A percentile compares a stretch with the other conserved stretches of the same genome.
Conservation (phyloP, 768 basidiomycete genomes). For the Mycena indigotica region DNA sequence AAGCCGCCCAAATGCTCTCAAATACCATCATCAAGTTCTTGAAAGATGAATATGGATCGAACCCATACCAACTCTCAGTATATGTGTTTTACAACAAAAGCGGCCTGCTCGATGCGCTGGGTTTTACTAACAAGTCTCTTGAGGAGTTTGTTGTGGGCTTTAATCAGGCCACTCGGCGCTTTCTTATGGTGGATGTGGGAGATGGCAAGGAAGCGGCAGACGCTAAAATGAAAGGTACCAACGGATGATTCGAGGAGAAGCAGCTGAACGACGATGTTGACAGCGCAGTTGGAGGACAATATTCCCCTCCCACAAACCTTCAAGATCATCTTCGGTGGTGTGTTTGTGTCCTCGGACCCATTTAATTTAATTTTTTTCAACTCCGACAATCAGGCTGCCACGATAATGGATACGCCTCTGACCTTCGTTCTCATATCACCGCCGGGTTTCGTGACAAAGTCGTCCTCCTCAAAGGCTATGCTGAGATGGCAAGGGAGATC, state of each 20-base stretch:
- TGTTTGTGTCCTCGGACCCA: conserved; percentile 13
- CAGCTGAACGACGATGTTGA: conserved; percentile 12
- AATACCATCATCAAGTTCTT: conserved; percentile 43
- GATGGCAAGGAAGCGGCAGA: conserved; percentile 74
- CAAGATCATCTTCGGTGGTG: conserved; percentile 69
- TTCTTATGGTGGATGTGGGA: conserved; percentile 72
- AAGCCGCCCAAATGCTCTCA: conserved; percentile 53
- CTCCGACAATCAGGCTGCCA: conserved; percentile 55
- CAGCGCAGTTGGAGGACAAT: conserved; percentile 61
- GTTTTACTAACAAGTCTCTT: conserved; percentile 45
- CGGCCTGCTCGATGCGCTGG: conserved; percentile 50
- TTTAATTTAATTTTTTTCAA: background rate
- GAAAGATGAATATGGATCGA: conserved; percentile 33
- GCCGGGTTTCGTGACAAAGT: conserved; percentile 66
- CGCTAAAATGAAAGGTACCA: conserved; percentile 71
- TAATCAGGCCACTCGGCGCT: conserved; percentile 68
- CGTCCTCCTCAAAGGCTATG: conserved; percentile 63
- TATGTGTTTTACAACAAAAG: conserved; percentile 67
- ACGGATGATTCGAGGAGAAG: conserved; percentile 4
- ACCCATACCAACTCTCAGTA: conserved; percentile 59
- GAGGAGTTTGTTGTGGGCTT: conserved; percentile 71
- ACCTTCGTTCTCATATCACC: conserved; percentile 64
- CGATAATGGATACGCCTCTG: conserved; percentile 70
- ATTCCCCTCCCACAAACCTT: conserved; percentile 63
- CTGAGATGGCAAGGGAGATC: conserved; percentile 62